phyloP scores from a whole-genome alignment of 2,329 filamentous ascomycete genomes.

The Aspergillus puulaauensis region DNA sequence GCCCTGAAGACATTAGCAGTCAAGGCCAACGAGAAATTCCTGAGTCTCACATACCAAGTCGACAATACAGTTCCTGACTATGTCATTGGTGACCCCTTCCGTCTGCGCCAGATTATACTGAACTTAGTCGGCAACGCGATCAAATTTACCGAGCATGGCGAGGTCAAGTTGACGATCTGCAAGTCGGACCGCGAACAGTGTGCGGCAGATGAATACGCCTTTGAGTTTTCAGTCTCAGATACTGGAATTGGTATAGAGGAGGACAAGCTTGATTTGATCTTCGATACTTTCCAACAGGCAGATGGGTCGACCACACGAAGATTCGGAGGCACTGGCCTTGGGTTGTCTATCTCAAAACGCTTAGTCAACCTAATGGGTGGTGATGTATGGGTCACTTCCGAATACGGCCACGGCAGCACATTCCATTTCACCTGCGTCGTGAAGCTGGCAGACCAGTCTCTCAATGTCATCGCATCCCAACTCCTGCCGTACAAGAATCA shows the following conservation, averaged over 20 bases:
- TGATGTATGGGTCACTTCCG: conserved; percentile 92
- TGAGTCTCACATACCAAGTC: conserved; percentile 90
- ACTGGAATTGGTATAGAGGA: conserved; percentile 95
- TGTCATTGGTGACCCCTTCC: conserved; percentile 94
- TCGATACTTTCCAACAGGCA: conserved; percentile 98
- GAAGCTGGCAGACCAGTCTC: conserved; percentile 75
- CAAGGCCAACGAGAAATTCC: conserved; percentile 92
- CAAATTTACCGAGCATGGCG: conserved; percentile 96
- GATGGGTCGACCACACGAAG: conserved; percentile 95
- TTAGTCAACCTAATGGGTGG: conserved; percentile 95
- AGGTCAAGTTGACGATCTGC: conserved; percentile 91
- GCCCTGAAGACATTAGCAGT: conserved; percentile 95
- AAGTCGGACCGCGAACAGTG: conserved; percentile 66
- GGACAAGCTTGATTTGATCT: conserved; percentile 95
- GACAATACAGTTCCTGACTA: conserved; percentile 93
- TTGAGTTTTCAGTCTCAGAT: conserved; percentile 93
- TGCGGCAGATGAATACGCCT: conserved; percentile 76
- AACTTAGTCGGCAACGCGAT: conserved; percentile 98
- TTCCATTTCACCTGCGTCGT: conserved; percentile 97
- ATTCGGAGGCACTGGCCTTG: conserved; percentile 91
- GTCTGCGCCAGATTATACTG: conserved; percentile 91
- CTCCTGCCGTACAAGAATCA: conserved; percentile 89
- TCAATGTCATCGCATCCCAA: conserved; percentile 70
- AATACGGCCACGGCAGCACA: conserved; percentile 84
- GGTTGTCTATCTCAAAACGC: conserved; percentile 90